A percentile compares a stretch with the other conserved stretches of the same genome.
These are phyloP conservation scores for Aspergillus jensenii DNA, from an alignment of 2,329 filamentous ascomycete species.

Conservation along the genomic window DNA sequence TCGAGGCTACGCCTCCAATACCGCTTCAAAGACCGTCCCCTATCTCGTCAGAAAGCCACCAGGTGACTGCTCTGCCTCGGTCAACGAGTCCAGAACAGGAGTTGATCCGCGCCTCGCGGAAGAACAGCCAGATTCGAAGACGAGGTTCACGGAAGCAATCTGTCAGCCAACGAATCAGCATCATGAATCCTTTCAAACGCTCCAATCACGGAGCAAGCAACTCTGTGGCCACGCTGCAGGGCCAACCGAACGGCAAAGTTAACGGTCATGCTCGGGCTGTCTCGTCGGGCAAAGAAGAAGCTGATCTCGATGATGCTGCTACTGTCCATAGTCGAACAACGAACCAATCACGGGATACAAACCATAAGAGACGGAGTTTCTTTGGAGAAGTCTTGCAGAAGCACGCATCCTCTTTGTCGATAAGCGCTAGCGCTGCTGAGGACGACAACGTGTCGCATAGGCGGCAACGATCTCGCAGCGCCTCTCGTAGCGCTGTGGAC, in stretches of 20 bases:
- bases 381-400: slow-evolving; percentile 38
- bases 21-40: slow-evolving; percentile 42
- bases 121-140: slow-evolving; percentile 28
- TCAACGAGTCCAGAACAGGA: slow-evolving; percentile 39
- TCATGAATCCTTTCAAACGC: slow-evolving; percentile 46
- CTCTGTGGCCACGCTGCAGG: slow-evolving; percentile 37
- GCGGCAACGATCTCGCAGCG: slow-evolving; percentile 26
- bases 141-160: slow-evolving; percentile 37
- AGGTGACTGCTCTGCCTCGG: slow-evolving; percentile 25
- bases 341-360: slow-evolving; percentile 33
- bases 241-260: slow-evolving; percentile 18
- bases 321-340: slow-evolving; percentile 40
- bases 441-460: slow-evolving; percentile 24
- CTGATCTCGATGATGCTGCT: slow-evolving; percentile 33
- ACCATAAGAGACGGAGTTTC: slow-evolving; percentile 41
- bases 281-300: slow-evolving; percentile 16
- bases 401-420: slow-evolving; percentile 33
- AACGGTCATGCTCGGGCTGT: slow-evolving; percentile 16
- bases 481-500: slow-evolving; percentile 26
- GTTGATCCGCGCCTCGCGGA: slow-evolving; percentile 31
- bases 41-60: slow-evolving; percentile 25
- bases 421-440: slow-evolving; percentile 22
- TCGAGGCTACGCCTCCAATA: slow-evolving; percentile 39
- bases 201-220: slow-evolving; percentile 35
- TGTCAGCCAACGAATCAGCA: slow-evolving; percentile 42